Conservation (phyloP, 2,329 filamentous ascomycete species). For the Curvularia sp. region DNA sequence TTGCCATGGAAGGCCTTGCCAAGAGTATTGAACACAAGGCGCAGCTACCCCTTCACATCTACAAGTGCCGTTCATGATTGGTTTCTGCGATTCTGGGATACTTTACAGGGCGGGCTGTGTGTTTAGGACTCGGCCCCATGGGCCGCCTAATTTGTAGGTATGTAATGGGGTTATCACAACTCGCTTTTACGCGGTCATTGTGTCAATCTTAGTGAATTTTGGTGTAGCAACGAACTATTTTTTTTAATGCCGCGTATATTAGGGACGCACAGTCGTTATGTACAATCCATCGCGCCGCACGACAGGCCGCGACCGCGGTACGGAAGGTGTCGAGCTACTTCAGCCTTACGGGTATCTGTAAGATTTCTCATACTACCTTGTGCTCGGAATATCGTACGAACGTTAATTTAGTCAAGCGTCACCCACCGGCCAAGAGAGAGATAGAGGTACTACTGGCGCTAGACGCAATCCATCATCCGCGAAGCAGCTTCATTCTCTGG, state of each 20-base stretch:
- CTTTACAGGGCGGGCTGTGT: not conserved
- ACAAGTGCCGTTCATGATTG: not conserved
- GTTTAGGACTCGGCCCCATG: not conserved
- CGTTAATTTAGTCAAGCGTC: not conserved
- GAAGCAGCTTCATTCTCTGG: not conserved
- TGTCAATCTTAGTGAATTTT: not conserved
- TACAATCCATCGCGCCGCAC: not conserved
- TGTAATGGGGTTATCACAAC: not conserved
- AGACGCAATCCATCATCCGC: not conserved
- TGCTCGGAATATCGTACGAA: not conserved
- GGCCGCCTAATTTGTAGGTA: not conserved
- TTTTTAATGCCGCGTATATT: too few species aligned
- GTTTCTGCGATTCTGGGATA: not conserved
- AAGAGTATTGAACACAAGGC: not conserved
- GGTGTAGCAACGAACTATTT: not conserved
- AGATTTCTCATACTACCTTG: not conserved
- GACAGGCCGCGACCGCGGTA: not conserved
- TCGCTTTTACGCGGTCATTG: not conserved
- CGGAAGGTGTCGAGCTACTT: not conserved
- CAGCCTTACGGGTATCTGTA: conserved; percentile 1
- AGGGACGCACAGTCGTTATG: not conserved
- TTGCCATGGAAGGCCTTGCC: not conserved
- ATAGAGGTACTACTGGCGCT: too few species aligned
- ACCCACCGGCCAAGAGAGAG: not conserved
- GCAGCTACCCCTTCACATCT: not conserved